Evolutionary conservation across 2,329 filamentous ascomycete species (phyloP), one percentile per base, ranked within the genome.

Genomic region (Sporothrix protearum): DNA sequence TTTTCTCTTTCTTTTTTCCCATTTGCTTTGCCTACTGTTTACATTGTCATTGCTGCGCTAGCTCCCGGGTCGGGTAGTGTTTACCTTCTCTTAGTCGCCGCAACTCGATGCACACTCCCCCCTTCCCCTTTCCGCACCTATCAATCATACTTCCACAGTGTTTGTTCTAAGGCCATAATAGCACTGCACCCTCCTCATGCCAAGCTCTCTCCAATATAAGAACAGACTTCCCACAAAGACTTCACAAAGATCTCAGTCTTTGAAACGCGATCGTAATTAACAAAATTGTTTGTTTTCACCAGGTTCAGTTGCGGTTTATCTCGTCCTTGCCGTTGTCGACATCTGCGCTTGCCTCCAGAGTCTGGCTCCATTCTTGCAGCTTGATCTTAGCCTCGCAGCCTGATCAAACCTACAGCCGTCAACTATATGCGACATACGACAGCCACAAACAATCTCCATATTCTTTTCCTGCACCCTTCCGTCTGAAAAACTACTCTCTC

Each of bases 61-160:
- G 63, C 36, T 59, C 25, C 49, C 67, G 33, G 14, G 22, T 28
- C 51, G 67, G 67, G 16, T 69, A 69, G 51, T 45, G 49, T 57
- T 57, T 57, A n/a, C 49, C 16, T 45, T 19, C 3, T 22, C n/a
- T 12, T 16, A 59, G 33, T 9, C n/a, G 16, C 30, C 30, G n/a
- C n/a, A 8, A 19, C 33, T 36, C 59, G 19, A 25, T 42, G 59
- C 22, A 39, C 30, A 53, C 66, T 25, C 47, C 19, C 19, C 19
- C 42, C 42, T 49, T 3, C 16, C 51, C 51, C 9, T 45, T 59
- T 42, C 51, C 22, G 66, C n/a, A 68, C 66, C 33, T 45, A 25
- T 28, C 49, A n/a, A 30, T 9, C 8, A n/a, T 36, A 4, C 64
- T 36, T 25, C 6, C 28, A 36, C 19, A 9, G 3, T n/a, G 28